A percentile compares a stretch with the other conserved stretches of the same genome.
Conservation (phyloP, 768 basidiomycete species). For the Lentinula boryana region DNA sequence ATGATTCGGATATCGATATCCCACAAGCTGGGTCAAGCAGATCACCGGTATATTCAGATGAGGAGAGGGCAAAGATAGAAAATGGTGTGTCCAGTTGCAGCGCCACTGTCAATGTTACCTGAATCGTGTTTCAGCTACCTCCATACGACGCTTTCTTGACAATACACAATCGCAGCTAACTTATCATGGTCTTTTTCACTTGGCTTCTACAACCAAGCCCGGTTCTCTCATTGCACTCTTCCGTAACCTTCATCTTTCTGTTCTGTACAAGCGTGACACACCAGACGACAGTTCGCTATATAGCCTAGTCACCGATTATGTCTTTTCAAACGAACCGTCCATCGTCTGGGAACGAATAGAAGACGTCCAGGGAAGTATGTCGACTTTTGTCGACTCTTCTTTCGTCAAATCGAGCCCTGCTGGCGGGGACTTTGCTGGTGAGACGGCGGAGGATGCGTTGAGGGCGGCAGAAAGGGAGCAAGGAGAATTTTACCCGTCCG, state of each 20-base stretch:
- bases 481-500: conserved; percentile 30
- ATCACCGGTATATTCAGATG: conserved; percentile 23
- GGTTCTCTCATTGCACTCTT: conserved; percentile 75
- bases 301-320: conserved; percentile 80
- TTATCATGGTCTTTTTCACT: conserved; percentile 80
- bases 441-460: conserved; percentile 57
- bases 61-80: conserved; percentile 58
- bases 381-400: conserved; percentile 72
- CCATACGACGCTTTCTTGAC: conserved; percentile 64
- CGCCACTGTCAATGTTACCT: background rate
- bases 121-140: conserved; percentile 43
- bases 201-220: conserved; percentile 56
- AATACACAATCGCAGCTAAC: conserved; percentile 77
- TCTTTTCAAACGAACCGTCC: conserved; percentile 68
- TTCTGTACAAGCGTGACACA: conserved; percentile 60
- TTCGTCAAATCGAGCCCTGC: conserved; percentile 60
- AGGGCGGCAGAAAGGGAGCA: conserved; percentile 41
- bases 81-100: conserved; percentile 46
- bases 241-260: conserved; percentile 85
- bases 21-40: conserved; percentile 17
- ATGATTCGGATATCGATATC: conserved; percentile 18
- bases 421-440: conserved; percentile 78
- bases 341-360: conserved; percentile 91
- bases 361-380: conserved; percentile 77
- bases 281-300: conserved; percentile 51